Evolutionary conservation across 768 basidiomycete genomes (phyloP).

Genomic region (Phlebiopsis gigantea): DNA sequence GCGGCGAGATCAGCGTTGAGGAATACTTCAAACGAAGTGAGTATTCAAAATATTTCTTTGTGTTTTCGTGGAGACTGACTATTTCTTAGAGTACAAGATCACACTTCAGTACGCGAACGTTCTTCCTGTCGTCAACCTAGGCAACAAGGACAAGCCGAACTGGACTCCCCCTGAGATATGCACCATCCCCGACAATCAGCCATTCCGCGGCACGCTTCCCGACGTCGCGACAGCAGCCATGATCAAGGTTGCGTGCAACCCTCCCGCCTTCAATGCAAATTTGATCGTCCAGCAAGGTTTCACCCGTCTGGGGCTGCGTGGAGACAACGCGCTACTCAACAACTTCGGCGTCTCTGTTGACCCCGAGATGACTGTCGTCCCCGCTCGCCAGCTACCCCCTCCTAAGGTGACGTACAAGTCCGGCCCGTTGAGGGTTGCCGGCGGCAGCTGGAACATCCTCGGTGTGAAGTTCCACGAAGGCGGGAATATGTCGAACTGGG

Average conservation of each 20-base stretch:
- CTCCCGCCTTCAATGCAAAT: conserved; percentile 53
- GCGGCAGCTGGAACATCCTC: conserved; percentile 76
- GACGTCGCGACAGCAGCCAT: conserved; percentile 63
- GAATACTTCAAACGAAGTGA: conserved; percentile 59
- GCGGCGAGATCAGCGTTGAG: conserved; percentile 45
- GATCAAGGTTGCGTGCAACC: conserved; percentile 65
- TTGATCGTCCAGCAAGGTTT: conserved; percentile 58
- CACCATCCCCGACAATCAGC: conserved; percentile 51
- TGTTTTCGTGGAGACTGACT: background rate
- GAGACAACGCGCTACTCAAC: background rate
- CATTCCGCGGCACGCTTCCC: conserved; percentile 56
- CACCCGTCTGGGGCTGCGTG: conserved; percentile 42
- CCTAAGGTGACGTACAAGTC: conserved; percentile 53
- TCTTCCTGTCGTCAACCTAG: conserved; percentile 31
- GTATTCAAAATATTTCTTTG: conserved; percentile 20
- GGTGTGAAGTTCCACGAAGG: conserved; percentile 63
- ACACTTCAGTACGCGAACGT: conserved; percentile 36
- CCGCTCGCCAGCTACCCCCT: conserved; percentile 56
- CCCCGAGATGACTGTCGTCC: conserved; percentile 54
- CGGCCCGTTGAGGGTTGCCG: conserved; percentile 39
- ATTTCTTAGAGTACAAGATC: conserved; percentile 50
- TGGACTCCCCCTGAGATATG: conserved; percentile 70
- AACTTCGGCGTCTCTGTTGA: conserved; percentile 55
- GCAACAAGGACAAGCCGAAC: conserved; percentile 25
- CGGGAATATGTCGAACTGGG: conserved; percentile 51